Conservation (phyloP, 2,329 filamentous ascomycete species). For the Sclerotinia minor region DNA sequence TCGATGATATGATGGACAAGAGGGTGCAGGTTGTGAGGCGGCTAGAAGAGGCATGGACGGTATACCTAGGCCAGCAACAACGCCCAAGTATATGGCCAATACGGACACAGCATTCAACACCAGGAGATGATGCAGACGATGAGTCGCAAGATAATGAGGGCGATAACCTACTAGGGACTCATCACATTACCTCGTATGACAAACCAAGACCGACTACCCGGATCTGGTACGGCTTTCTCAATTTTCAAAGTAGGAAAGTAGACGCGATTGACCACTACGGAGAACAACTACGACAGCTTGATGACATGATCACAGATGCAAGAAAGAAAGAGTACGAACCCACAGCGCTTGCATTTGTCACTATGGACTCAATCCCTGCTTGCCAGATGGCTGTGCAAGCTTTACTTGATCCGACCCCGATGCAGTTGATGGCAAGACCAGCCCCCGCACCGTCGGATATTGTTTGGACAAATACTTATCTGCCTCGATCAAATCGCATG, state of each 20-base stretch:
- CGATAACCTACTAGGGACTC: slow-evolving; percentile 55
- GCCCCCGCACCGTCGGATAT: slow-evolving; percentile 89
- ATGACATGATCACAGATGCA: slow-evolving; percentile 69
- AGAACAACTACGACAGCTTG: slow-evolving; percentile 75
- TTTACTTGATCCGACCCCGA: slow-evolving; percentile 84
- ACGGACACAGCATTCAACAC: slow-evolving; percentile 48
- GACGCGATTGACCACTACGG: slow-evolving; percentile 96
- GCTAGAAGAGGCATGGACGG: slow-evolving; percentile 82
- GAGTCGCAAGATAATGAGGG: slow-evolving; percentile 55
- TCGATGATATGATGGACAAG: slow-evolving; percentile 73
- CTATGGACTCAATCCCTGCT: slow-evolving; percentile 92
- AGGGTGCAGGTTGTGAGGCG: slow-evolving; percentile 66
- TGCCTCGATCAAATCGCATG: slow-evolving; percentile 71
- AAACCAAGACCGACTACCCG: slow-evolving; percentile 65
- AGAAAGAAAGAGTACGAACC: slow-evolving; percentile 75
- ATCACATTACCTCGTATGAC: slow-evolving; percentile 47
- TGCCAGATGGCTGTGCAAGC: slow-evolving; percentile 96
- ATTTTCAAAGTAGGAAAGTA: slow-evolving; percentile 68
- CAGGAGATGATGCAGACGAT: slow-evolving; percentile 44
- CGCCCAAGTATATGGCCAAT: neutral
- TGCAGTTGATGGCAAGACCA: slow-evolving; percentile 78
- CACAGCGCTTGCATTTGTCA: slow-evolving; percentile 88
- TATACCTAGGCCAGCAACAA: slow-evolving; percentile 59
- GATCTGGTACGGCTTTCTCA: slow-evolving; percentile 77
- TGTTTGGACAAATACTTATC: slow-evolving; percentile 93